Evolutionary conservation across 2,329 filamentous ascomycete genomes (phyloP), one percentile per base, ranked within the genome.

Genomic region (Hypocreales sp.): DNA sequence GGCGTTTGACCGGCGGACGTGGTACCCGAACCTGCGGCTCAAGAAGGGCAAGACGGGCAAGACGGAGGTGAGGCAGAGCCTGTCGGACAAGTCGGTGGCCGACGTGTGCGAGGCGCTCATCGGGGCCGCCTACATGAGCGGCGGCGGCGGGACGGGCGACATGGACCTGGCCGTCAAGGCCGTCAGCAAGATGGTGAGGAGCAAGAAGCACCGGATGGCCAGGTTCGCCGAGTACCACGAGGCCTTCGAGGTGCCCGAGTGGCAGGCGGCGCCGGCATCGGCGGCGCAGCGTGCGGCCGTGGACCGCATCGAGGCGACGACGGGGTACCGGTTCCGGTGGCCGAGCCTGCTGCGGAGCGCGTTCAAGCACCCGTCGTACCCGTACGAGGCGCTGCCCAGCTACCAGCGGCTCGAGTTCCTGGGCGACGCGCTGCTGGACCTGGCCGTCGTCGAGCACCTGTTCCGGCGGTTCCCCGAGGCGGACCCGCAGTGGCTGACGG

Each of bases 51-150:
- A 87, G 57, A 55, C 59, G 24, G 50, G 58, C 8, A 58, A 55
- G 15, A 35, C 35, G 3, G 30, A 35, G 2, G 50, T 57, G 5
- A 64, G 55, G 8, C 86, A 94, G 44, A 58, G 56, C 0, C 64
- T 98, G 2, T 76, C 74, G 1, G 80, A 93, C 51, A 98, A 98
- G 57, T 79, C 79, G 1, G 77, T 93, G 41, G 87, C 90, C 4
- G 90, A 95, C 50, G 84, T 95, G 1, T 93, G 82, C 34, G 90
- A 95, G 47, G 87, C 90, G 1, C 56, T 94, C 31, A 95, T 98
- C 25, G 90, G 87, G 5, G 90, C 87, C 3, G 78, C 86, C 0
- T 73, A 77, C 27, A 51, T 79, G 21, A 64, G 60, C 0, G 52
- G 51, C 4, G 20, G 20, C 3, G 41, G 53, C 7, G n/a, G n/a